Evolutionary conservation across 2,329 filamentous ascomycete genomes (phyloP).

Genomic region (Leptoxyphium fumago): DNA sequence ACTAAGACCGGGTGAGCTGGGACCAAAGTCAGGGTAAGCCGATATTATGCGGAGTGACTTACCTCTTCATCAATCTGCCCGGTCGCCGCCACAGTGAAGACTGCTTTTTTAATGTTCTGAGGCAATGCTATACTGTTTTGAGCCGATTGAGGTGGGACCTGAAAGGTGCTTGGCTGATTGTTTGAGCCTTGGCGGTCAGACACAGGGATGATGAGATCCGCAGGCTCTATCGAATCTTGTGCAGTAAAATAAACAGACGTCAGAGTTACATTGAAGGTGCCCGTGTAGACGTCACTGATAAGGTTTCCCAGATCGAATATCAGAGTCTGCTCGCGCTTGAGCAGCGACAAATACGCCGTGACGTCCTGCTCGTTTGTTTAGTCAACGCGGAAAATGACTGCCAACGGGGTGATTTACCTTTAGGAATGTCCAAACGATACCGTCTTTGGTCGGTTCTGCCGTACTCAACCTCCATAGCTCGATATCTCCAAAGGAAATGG

Average conservation of each 20-base stretch:
- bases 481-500: constrained; percentile 61
- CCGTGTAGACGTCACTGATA: constrained; percentile 57
- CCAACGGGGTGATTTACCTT: constrained; percentile 29
- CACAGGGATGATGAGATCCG: constrained; percentile 52
- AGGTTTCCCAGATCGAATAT: constrained; percentile 71
- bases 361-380: constrained; percentile 37
- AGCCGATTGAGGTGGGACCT: constrained; percentile 47
- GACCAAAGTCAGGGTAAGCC: too few relatives aligned
- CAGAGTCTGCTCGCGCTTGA: constrained; percentile 53
- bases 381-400: too few relatives aligned
- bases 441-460: constrained; percentile 55
- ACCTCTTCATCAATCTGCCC: constrained; percentile 59
- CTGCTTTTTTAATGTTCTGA: constrained; percentile 49
- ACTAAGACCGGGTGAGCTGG: constrained; percentile 21
- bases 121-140: constrained; percentile 49
- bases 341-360: constrained; percentile 54
- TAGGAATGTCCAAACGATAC: constrained; percentile 61
- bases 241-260: constrained; percentile 56
- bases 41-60: background rate
- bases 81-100: constrained; percentile 62
- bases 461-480: constrained; percentile 78
- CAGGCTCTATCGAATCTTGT: constrained; percentile 29
- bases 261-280: constrained; percentile 56
- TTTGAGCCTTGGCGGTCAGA: constrained; percentile 38
- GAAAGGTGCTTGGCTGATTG: constrained; percentile 50